phyloP scores from a whole-genome alignment of 148 eudicot genomes.

The Fagopyrum homotropicum region DNA sequence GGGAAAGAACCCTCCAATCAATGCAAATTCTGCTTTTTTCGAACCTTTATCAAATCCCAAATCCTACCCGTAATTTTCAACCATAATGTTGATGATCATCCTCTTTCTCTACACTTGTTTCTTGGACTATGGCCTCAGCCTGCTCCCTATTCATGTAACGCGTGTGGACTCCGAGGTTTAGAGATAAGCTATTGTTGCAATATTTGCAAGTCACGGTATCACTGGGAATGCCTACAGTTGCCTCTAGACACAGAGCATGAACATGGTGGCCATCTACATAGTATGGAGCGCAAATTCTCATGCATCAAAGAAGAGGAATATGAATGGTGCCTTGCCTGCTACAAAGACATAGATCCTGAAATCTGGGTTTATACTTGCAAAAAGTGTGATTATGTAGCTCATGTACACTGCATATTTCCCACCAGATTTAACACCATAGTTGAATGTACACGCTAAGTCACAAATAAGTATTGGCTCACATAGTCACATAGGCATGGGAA shows the following conservation, averaged over 20 bases:
- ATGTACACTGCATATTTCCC: background rate
- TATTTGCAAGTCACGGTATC: background rate
- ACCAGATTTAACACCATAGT: background rate
- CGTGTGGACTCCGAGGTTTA: background rate
- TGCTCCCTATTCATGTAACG: background rate
- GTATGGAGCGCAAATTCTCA: background rate
- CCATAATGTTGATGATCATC: background rate
- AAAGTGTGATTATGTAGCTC: background rate
- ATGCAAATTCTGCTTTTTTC: background rate
- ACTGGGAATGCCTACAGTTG: background rate
- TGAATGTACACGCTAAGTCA: background rate
- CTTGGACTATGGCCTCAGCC: background rate
- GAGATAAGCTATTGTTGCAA: background rate
- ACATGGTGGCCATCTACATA: background rate
- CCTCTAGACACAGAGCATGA: background rate
- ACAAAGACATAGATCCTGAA: background rate
- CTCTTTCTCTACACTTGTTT: background rate
- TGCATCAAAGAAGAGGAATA: background rate
- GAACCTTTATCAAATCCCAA: background rate
- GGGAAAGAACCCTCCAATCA: background rate
- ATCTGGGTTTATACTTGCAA: slow-evolving; percentile 1
- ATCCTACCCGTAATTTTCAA: background rate
- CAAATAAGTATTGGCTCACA: background rate
- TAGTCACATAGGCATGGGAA: no score
- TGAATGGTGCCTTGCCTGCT: background rate